phyloP scores from a whole-genome alignment of 495 filamentous ascomycete genomes.

The Neurospora sp. region DNA sequence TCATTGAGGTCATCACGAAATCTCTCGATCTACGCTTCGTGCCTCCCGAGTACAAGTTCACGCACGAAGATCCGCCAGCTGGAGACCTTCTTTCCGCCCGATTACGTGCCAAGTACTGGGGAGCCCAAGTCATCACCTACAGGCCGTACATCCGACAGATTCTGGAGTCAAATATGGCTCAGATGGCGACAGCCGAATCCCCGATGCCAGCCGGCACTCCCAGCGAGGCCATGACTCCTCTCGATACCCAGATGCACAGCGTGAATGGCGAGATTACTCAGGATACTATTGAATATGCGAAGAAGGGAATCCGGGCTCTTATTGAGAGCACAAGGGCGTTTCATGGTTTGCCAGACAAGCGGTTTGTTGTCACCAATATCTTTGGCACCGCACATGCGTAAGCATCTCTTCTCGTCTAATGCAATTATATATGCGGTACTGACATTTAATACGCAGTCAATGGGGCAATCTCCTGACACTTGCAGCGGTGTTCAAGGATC shows the following conservation, averaged over 20 bases:
- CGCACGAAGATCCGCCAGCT: conserved; percentile 55
- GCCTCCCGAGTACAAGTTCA: conserved; percentile 47
- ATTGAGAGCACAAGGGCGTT: conserved; percentile 82
- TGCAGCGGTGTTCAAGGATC: conserved; percentile 61
- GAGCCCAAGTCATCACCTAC: conserved; percentile 81
- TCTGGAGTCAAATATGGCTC: conserved; percentile 36
- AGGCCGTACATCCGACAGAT: conserved; percentile 66
- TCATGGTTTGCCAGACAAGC: conserved; percentile 52
- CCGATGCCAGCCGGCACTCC: conserved; percentile 17
- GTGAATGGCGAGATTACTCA: conserved; percentile 29
- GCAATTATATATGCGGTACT: neutral
- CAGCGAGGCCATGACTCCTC: conserved; percentile 9
- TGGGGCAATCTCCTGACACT: conserved; percentile 92
- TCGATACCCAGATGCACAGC: neutral
- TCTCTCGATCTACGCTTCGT: conserved; percentile 36
- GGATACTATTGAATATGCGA: conserved; percentile 42
- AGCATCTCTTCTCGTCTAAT: conserved; percentile 26
- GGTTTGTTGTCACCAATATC: conserved; percentile 84
- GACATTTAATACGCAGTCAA: conserved; percentile 50
- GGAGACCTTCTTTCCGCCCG: conserved; percentile 73
- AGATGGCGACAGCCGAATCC: conserved; percentile 15
- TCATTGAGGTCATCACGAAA: conserved; percentile 40
- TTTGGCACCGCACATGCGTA: conserved; percentile 97
- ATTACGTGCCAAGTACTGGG: conserved; percentile 88
- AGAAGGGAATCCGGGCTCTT: conserved; percentile 56